Evolutionary conservation across 169 alveolate genomes (phyloP).

Genomic region (Plasmodium inui): DNA sequence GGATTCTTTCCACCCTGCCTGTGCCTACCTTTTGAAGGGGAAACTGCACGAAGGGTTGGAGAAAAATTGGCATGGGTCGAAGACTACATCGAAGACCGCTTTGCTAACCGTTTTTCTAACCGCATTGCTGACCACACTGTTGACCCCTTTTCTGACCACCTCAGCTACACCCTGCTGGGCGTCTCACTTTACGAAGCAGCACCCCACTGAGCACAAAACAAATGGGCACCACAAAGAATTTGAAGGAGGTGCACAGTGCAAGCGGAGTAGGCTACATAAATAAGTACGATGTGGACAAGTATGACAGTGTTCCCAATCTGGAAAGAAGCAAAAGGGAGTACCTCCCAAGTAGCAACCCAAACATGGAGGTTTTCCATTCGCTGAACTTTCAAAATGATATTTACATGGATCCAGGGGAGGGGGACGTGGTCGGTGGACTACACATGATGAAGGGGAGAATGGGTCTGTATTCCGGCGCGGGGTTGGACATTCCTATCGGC

Average conservation of each 20-base stretch:
- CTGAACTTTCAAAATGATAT: neutral
- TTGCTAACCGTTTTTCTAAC: too few relatives aligned
- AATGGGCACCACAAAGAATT: slow-evolving; percentile 18
- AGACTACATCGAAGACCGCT: neutral
- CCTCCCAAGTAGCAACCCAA: neutral
- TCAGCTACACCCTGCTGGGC: too few relatives aligned
- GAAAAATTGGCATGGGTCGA: neutral
- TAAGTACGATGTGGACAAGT: neutral
- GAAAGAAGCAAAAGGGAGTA: slow-evolving; percentile 28
- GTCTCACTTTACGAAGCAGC: too few relatives aligned
- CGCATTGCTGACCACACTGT: neutral
- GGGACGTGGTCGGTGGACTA: neutral
- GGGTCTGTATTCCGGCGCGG: neutral
- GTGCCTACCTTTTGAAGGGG: neutral
- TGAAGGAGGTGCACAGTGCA: slow-evolving; percentile 16
- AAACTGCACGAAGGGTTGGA: neutral
- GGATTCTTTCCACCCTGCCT: neutral
- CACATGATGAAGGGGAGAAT: neutral
- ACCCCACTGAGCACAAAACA: slow-evolving; percentile 8
- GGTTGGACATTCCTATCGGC: neutral
- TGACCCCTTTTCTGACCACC: too few relatives aligned
- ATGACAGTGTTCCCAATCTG: neutral
- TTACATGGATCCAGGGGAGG: neutral
- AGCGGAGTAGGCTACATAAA: slow-evolving; percentile 8
- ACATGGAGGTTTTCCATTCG: neutral